Evolutionary conservation across 371 early-diverging fungal species (phyloP).

Genomic region (Apophysomyces ossiformis): DNA sequence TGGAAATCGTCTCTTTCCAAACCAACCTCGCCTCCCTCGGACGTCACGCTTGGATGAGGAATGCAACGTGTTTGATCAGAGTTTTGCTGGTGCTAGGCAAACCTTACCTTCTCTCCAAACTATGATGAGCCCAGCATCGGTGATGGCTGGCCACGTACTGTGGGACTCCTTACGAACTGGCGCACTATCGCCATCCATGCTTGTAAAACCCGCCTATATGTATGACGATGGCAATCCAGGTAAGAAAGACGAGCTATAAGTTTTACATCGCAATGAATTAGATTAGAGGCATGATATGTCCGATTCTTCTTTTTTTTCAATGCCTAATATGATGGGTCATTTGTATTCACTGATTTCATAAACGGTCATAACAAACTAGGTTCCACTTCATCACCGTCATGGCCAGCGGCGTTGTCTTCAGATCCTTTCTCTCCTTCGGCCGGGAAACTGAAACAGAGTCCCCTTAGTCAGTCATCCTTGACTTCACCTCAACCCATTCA

Average conservation of each 20-base stretch:
- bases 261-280: background rate
- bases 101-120: constrained; percentile 49
- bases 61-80: constrained; percentile 16
- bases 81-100: constrained; percentile 16
- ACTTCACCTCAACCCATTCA: background rate
- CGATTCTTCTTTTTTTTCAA: too few relatives aligned
- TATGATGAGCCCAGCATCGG: constrained; percentile 47
- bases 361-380: too few relatives aligned
- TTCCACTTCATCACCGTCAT: too few relatives aligned
- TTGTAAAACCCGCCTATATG: constrained; percentile 68
- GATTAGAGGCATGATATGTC: background rate
- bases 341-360: too few relatives aligned
- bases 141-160: constrained; percentile 51
- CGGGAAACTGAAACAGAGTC: background rate
- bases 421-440: background rate
- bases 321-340: too few relatives aligned
- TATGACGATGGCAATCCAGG: constrained; percentile 17
- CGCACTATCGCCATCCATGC: constrained; percentile 78
- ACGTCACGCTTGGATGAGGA: constrained; percentile 10
- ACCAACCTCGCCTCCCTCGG: background rate
- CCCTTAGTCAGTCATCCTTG: background rate
- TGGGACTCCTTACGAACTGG: constrained; percentile 77
- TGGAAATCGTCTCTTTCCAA: background rate
- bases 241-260: background rate
- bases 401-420: background rate